These are phyloP conservation scores for Urostyla sp. DNA, from an alignment of 73 alveolate genomes.

Conservation along the genomic window DNA sequence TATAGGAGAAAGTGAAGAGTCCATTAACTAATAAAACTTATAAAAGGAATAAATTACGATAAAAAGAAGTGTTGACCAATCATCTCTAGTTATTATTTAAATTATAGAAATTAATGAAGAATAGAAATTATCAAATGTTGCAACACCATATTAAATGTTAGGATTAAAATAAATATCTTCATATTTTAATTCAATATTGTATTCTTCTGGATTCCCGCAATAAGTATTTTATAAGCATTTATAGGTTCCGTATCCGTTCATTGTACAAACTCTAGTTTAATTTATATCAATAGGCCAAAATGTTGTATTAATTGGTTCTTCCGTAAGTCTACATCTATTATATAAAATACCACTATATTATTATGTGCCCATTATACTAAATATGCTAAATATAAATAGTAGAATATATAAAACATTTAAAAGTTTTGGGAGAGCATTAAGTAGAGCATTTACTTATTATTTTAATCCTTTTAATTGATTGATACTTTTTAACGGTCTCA, in stretches of 20 bases:
- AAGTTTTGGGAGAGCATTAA: too few relatives aligned
- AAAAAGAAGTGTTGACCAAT: conserved; percentile 21
- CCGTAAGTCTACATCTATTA: conserved; percentile 41
- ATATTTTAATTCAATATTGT: neutral
- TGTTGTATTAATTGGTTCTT: conserved; percentile 1
- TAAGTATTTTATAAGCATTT: conserved; percentile 28
- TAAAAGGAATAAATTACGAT: too few relatives aligned
- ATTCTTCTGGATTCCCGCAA: conserved; percentile 45
- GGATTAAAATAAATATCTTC: neutral
- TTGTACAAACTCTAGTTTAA: conserved; percentile 32
- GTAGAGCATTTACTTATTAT: too few relatives aligned
- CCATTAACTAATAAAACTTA: too few relatives aligned
- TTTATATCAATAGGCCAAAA: conserved; percentile 41
- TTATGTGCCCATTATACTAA: conserved; percentile 60
- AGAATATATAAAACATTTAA: conserved; percentile 48
- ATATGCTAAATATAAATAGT: conserved; percentile 51
- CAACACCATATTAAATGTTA: conserved; percentile 23
- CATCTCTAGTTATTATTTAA: conserved; percentile 27
- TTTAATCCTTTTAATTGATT: conserved; percentile 44
- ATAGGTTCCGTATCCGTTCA: conserved; percentile 8
- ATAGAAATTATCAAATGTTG: conserved; percentile 23
- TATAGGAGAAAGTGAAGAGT: conserved; percentile 13
- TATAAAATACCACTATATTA: conserved; percentile 54
- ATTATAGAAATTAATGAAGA: conserved; percentile 17
- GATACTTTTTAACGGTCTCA: conserved; percentile 74